These are phyloP conservation scores for Bryoerythrophyllum caledonicum DNA, from an alignment of 225 moss, liverwort and hornwort genomes.

Conservation along the genomic window DNA sequence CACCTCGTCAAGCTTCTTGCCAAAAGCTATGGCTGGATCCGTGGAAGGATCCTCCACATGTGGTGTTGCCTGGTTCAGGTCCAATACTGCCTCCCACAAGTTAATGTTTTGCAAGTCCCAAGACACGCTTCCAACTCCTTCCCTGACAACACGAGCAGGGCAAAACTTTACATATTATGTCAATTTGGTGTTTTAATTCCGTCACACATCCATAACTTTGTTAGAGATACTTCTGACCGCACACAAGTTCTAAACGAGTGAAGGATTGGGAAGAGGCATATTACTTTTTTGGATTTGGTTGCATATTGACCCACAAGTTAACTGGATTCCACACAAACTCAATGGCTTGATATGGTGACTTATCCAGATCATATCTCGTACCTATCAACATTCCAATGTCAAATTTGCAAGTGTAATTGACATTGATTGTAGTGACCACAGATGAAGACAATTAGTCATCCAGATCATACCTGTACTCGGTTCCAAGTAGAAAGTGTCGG, in stretches of 20 bases:
- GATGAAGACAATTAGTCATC: neutral
- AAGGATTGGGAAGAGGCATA: neutral
- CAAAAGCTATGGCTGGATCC: constrained; percentile 46
- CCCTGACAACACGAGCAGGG: constrained; percentile 1
- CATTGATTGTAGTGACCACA: neutral
- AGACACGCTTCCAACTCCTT: constrained; percentile 36
- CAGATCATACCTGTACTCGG: constrained; percentile 51
- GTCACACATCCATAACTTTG: neutral
- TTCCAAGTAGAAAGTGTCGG: constrained; percentile 63
- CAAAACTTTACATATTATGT: neutral
- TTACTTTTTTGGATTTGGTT: constrained; percentile 43
- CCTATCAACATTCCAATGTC: constrained; percentile 18
- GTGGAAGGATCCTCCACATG: constrained; percentile 39
- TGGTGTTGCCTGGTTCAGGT: constrained; percentile 32
- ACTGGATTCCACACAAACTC: constrained; percentile 60
- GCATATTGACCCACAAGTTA: constrained; percentile 80
- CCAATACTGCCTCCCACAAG: constrained; percentile 70
- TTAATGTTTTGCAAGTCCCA: constrained; percentile 69
- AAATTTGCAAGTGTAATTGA: neutral
- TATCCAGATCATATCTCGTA: constrained; percentile 38
- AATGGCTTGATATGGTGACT: constrained; percentile 66
- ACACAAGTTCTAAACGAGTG: neutral
- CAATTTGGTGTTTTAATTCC: neutral
- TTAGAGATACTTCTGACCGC: neutral
- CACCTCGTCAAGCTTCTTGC: constrained; percentile 15